Evolutionary conservation across 1,284 basidiomycete genomes (phyloP).

Genomic region (Heterobasidion occidentale): DNA sequence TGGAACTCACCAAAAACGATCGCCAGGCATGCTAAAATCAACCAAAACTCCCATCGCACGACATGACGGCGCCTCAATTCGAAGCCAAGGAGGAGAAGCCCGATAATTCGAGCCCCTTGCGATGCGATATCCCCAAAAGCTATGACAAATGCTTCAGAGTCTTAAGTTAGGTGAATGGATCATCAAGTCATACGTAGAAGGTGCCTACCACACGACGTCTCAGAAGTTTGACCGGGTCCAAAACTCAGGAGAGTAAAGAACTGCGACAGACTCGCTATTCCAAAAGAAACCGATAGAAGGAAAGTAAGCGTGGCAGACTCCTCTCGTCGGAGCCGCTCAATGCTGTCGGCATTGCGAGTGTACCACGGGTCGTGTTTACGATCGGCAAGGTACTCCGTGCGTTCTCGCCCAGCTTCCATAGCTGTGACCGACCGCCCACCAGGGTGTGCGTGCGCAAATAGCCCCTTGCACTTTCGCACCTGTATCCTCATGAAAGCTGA

Average conservation of each 20-base stretch:
- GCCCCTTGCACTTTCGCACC: conserved; percentile 7
- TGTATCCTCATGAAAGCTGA: conserved; percentile 17
- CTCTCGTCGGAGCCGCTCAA: conserved; percentile 1
- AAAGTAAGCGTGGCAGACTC: neutral
- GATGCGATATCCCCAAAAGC: conserved; percentile 40
- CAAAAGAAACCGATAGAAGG: conserved; percentile 7
- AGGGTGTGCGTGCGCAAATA: neutral
- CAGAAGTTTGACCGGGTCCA: neutral
- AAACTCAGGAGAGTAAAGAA: conserved; percentile 10
- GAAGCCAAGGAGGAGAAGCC: conserved; percentile 33
- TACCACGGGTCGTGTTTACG: neutral
- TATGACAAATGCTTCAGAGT: conserved; percentile 35
- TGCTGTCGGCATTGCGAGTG: conserved; percentile 1
- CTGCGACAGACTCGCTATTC: conserved; percentile 6
- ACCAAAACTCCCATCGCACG: conserved; percentile 25
- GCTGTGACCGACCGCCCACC: neutral
- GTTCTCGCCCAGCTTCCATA: neutral
- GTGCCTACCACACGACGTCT: conserved; percentile 6
- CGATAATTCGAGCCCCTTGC: conserved; percentile 34
- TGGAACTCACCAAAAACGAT: conserved; percentile 30
- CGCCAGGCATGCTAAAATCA: conserved; percentile 26
- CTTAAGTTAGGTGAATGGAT: neutral
- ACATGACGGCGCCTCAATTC: conserved; percentile 29
- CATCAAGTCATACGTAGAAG: neutral
- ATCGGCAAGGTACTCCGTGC: neutral